A percentile compares a stretch with the other conserved stretches of the same genome.
These are phyloP conservation scores for Alternaria triticimaculans DNA, from an alignment of 2,329 filamentous ascomycete species.

Conservation along the genomic window DNA sequence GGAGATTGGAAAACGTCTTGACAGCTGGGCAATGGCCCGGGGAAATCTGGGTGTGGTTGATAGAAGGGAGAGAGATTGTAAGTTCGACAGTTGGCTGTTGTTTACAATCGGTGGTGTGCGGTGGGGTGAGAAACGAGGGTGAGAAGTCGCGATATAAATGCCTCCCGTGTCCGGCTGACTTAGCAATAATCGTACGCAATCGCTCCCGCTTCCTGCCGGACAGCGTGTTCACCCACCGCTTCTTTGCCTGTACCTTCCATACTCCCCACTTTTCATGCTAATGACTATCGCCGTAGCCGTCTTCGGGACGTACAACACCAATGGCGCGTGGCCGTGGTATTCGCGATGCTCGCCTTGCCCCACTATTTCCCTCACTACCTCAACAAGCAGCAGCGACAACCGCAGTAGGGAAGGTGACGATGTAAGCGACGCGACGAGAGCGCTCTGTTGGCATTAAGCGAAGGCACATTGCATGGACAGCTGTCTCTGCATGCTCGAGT, in stretches of 20 bases:
- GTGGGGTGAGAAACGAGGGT: constrained; percentile 12
- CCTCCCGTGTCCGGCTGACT: constrained; percentile 23
- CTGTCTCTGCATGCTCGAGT: constrained; percentile 15
- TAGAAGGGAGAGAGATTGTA: constrained; percentile 12
- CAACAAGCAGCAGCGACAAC: constrained; percentile 26
- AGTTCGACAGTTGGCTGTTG: constrained; percentile 13
- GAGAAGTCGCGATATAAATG: constrained; percentile 26
- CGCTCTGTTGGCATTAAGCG: neutral
- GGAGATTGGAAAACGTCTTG: constrained; percentile 99
- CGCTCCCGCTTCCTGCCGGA: constrained; percentile 36
- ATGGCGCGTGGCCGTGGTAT: constrained; percentile 21
- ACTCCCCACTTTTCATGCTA: constrained; percentile 35
- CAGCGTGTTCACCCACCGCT: constrained; percentile 39
- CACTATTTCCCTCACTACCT: constrained; percentile 29
- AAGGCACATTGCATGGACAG: constrained; percentile 8
- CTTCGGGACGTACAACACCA: constrained; percentile 22
- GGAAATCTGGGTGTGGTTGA: constrained; percentile 26
- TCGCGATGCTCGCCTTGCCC: constrained; percentile 25
- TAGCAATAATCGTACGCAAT: constrained; percentile 27
- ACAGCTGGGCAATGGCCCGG: constrained; percentile 63
- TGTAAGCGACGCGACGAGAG: constrained; percentile 20
- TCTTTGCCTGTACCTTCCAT: constrained; percentile 24
- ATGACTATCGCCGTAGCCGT: constrained; percentile 19
- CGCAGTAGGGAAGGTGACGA: constrained; percentile 23
- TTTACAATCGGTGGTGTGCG: constrained; percentile 11